Evolutionary conservation across 2,329 filamentous ascomycete genomes (phyloP), one percentile per base, ranked within the genome.

Genomic region (Coniochaeta prunicola): DNA sequence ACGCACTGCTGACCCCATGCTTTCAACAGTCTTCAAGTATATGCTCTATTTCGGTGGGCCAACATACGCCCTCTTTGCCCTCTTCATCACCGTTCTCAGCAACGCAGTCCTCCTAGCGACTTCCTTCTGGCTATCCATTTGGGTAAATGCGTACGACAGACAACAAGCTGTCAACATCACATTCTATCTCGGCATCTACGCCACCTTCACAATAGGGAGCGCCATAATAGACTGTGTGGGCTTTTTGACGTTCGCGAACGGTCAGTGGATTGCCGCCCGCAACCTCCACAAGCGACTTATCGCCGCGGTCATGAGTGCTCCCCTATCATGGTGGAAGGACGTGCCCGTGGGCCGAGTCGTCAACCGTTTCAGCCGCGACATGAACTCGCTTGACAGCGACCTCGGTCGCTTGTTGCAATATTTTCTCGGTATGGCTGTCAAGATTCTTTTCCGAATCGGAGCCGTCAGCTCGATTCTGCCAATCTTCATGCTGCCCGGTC

Each of bases 281-380:
- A 74, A 69, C 34, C 74, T 85, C 48, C 82, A 85, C 69, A 73
- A 74, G 15, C 75, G 76, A 56, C 78, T 85, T 57, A 78, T 84
- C 50, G 72, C 70, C 13, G 76, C 80, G 19, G 72, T 85, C 19
- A 73, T 85, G 70, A 72, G 73, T 26, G 82, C 82, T 3, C 78
- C 82, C 1, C 71, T 85, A 10, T 76, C 78, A 4, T 85, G 82
- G 82, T 84, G 81, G 64, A 81, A 82, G 65, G 69, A 69, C 28
- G 69, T 71, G 15, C 72, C 72, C 0, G 66, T 69, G 4, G 72
- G 72, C 5, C 67, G 70, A 2, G 59, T 69, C 7, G 61, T 69
- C 33, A 70, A 69, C 59, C 68, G 72, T 4, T 71, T 74, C 59
- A 67, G 60, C 58, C 67, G 60, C 57, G 82, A 85, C 60, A 82